phyloP scores from a whole-genome alignment of 2,329 filamentous ascomycete species.

The Lecanoromycetidae sp. region DNA sequence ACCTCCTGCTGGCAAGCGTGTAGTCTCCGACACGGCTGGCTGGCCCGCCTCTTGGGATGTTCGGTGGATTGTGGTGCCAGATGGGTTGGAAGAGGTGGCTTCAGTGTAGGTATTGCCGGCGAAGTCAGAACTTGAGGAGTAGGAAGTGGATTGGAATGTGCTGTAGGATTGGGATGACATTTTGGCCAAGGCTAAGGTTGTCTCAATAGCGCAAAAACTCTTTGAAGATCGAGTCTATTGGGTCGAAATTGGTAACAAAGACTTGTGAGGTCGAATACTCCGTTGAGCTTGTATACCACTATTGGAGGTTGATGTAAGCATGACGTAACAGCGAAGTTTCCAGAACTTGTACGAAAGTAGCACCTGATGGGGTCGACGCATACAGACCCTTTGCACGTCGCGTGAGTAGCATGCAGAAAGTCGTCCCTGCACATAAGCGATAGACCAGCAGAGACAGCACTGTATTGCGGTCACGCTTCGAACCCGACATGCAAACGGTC shows the following conservation, averaged over 20 bases:
- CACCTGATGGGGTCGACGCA: too few species aligned
- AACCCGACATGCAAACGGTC: too few species aligned
- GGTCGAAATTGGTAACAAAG: too few species aligned
- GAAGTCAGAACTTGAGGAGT: slow-evolving; percentile 12
- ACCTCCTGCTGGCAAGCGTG: slow-evolving; percentile 6
- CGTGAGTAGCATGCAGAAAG: too few species aligned
- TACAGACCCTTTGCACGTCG: too few species aligned
- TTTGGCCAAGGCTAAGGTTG: not conserved
- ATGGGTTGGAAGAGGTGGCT: slow-evolving; percentile 12
- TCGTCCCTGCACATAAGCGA: too few species aligned
- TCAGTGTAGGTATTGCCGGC: slow-evolving; percentile 13
- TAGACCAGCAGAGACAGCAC: too few species aligned
- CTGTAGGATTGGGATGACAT: slow-evolving; percentile 13
- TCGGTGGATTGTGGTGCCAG: slow-evolving; percentile 15
- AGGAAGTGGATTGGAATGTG: slow-evolving; percentile 14
- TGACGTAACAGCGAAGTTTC: slow-evolving; percentile 9
- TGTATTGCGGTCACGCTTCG: too few species aligned
- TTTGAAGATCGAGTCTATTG: too few species aligned
- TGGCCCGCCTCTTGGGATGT: slow-evolving; percentile 15
- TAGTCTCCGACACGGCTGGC: slow-evolving; percentile 12
- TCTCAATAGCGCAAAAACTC: not conserved
- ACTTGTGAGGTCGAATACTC: too few species aligned
- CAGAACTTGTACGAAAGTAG: slow-evolving; percentile 1
- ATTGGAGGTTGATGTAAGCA: slow-evolving; percentile 7
- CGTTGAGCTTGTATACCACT: not conserved